Conservation (phyloP, 306 rosid species). For the Inga oerstediana region DNA sequence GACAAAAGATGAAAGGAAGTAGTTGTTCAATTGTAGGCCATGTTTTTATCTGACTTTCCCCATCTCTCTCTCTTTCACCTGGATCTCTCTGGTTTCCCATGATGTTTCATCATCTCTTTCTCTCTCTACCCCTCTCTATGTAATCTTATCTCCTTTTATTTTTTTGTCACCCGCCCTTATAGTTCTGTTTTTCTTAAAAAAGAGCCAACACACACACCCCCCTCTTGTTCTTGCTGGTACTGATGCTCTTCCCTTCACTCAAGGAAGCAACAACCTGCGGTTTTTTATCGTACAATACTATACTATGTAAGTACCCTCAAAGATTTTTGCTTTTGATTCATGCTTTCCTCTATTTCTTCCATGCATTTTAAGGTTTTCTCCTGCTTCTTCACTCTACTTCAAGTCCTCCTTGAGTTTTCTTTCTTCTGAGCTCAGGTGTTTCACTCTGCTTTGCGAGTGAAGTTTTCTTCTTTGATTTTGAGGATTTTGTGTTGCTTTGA, state of each 20-base stretch:
- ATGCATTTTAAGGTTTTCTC: constrained; percentile 32
- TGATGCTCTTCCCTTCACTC: constrained; percentile 22
- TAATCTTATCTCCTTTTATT: constrained; percentile 47
- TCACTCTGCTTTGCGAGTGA: constrained; percentile 26
- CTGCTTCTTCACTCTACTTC: not conserved
- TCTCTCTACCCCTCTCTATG: constrained; percentile 31
- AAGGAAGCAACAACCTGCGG: constrained; percentile 40
- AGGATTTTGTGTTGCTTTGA: not conserved
- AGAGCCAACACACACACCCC: constrained; percentile 21
- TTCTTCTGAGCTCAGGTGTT: constrained; percentile 26
- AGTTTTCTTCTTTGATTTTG: not conserved
- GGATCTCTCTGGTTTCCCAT: constrained; percentile 31
- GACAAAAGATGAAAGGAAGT: constrained; percentile 25
- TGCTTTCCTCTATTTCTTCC: constrained; percentile 9
- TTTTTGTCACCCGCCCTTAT: constrained; percentile 40
- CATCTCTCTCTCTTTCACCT: constrained; percentile 31
- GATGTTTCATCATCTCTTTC: not conserved
- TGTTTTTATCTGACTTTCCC: constrained; percentile 13
- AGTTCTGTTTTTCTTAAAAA: constrained; percentile 38
- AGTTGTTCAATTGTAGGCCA: constrained; percentile 37
- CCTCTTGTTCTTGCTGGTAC: constrained; percentile 24
- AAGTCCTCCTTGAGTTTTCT: not conserved
- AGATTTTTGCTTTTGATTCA: constrained; percentile 14
- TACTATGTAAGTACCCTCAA: constrained; percentile 46
- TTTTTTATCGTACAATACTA: constrained; percentile 39